Conservation (phyloP, 495 filamentous ascomycete genomes). For the Tetracladium marchalianum region DNA sequence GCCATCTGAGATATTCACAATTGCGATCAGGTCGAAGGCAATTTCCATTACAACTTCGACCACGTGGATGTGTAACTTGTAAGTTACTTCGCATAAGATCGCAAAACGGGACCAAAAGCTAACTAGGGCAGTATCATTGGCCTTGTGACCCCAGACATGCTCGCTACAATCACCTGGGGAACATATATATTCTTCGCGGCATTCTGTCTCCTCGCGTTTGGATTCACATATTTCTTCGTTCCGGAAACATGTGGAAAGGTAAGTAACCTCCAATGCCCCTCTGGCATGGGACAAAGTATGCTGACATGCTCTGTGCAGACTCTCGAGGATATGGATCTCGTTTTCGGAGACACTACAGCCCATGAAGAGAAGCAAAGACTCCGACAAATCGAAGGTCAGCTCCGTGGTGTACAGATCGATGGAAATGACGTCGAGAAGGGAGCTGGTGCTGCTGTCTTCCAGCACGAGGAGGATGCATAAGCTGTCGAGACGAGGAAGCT, state of each 20-base stretch:
- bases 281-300: not conserved
- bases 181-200: conserved; percentile 59
- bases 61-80: conserved; percentile 21
- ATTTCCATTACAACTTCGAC: conserved; percentile 11
- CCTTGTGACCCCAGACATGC: conserved; percentile 50
- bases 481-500: too few relatives aligned
- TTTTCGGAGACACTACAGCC: conserved; percentile 19
- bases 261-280: not conserved
- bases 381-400: conserved; percentile 9
- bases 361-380: conserved; percentile 16
- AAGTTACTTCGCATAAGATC: conserved; percentile 1
- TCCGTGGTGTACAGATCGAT: conserved; percentile 23
- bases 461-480: too few relatives aligned
- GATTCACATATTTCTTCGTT: conserved; percentile 20
- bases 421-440: conserved; percentile 18
- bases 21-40: conserved; percentile 46
- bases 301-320: conserved; percentile 1
- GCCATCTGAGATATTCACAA: conserved; percentile 52
- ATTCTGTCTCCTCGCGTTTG: conserved; percentile 12
- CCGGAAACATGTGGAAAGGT: conserved; percentile 22
- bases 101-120: conserved; percentile 30
- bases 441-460: too few relatives aligned
- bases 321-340: conserved; percentile 23
- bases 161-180: conserved; percentile 44
- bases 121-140: conserved; percentile 43